Base-by-base conservation (phyloP, 2,329 filamentous ascomycete species). In the Penicillium olsonii region DNA sequence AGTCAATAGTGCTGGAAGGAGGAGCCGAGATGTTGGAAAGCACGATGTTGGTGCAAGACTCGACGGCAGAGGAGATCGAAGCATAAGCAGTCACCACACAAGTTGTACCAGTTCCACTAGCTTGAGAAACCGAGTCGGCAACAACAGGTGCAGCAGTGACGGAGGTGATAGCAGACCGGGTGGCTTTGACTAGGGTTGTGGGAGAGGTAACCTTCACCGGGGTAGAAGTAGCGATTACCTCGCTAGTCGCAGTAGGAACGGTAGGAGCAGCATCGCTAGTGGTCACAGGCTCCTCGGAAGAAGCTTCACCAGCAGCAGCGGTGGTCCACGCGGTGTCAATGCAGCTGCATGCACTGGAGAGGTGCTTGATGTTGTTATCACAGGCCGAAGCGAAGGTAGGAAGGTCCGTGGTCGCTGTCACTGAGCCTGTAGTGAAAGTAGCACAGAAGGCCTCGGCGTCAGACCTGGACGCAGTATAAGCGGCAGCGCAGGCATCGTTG, bases 11-110 rank as follows among this genome's bases (percentile, higher is more conserved):
- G 52, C 52, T 61, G 45, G 53, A 65, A 19, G 56, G 68, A 40
- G 67, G 70, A 12, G 64, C 71, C 5, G 61, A 60, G 29, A 76
- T 70, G 49, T 65, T 59, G 20, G 68, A 60, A 5, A 75, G 62
- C 4, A 62, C 66, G 26, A 75, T 73, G 27, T 62, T 59, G 3
- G 64, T 71, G 59, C 73, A 76, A 2, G 65, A 59, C 4, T 65
- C 63, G 12, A 68, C 65, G 11, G 66, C 68, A 33, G 65, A 61
- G 9, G 62, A 51, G n/a, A 66, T 62, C 20, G 64, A 52, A 12
- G 51, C 56, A 33, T 49, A 62, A 18, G 15, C 50, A 24, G 53
- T 48, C 6, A 56, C 51, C 14, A 56, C 37, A 46, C 50, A 54
- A 9, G 48, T 35, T 7, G 46, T 45, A 14, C 48, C 54, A 9